Evolutionary conservation across 306 rosid species (phyloP), one percentile per base, ranked within the genome.

Genomic region (Cicer judaicum): DNA sequence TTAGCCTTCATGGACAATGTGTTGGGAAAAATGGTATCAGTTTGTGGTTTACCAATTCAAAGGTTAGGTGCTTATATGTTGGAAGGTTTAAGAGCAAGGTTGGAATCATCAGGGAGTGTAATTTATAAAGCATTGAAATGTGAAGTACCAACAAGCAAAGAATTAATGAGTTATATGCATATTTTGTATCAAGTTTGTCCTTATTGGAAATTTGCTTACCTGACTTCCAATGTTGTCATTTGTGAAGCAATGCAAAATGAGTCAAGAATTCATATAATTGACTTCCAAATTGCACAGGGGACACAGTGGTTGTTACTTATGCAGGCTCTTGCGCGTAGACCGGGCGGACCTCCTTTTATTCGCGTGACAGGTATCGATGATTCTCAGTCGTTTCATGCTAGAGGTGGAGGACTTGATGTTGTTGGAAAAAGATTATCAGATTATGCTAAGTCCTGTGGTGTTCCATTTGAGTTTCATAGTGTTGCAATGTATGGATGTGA

Each of bases 271-370:
- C 98, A 92, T 75, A 89, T 95, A 40, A 87, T 95, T 71, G 99
- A 95, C 87, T 95, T 95, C 85, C 99, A 95, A 78, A 89, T 95
- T 29, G 91, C 99, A 5, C 98, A 95, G 80, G 98, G 98, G 34
- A 87, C 83, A 57, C 99, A 95, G 70, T 95, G 88, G 89, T 34
- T 85, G 80, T 34, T 76, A 15, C 89, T 95, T 14, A 82, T 95
- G 15, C 52, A 85, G 46, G 91, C 83, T 72, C 92, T 92, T 19
- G 85, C 96, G 2, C 12, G 24, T 65, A 84, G 85, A 60, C 88
- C 90, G 0, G 86, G 91, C 14, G 92, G 92, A 0, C 87, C 90
- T 1, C 97, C 99, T 2, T 40, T 42, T 61, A 21, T 95, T 57
- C 88, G 91, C 0, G 73, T 95, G n/a, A 95, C 98, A 0, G 96